These are phyloP conservation scores for Diaporthe citrichinensis DNA, from an alignment of 2,329 filamentous ascomycete species.

Conservation along the genomic window DNA sequence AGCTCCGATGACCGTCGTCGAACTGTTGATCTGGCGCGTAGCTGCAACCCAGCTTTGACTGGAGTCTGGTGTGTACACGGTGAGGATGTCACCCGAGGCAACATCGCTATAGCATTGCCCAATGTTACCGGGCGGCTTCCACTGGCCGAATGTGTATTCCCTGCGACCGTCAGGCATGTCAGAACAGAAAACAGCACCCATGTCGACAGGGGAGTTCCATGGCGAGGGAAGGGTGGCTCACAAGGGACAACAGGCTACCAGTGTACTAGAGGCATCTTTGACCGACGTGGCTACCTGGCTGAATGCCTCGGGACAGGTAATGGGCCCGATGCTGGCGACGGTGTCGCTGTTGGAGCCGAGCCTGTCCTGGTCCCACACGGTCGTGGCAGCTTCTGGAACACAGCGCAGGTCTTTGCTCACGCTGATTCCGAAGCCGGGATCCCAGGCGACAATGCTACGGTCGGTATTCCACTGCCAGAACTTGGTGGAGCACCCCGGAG, in stretches of 20 bases:
- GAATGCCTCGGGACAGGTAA: neutral
- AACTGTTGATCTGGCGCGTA: neutral
- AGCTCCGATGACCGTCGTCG: neutral
- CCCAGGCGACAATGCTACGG: neutral
- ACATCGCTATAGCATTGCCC: neutral
- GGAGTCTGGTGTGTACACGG: neutral
- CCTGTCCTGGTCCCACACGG: neutral
- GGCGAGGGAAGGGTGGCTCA: neutral
- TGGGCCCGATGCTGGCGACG: neutral
- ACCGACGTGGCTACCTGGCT: neutral
- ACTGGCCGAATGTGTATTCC: neutral
- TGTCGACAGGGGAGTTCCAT: neutral
- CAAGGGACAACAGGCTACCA: neutral
- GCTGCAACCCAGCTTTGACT: neutral
- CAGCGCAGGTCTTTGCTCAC: neutral
- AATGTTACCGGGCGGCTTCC: neutral
- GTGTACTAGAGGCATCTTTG: neutral
- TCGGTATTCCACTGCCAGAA: neutral
- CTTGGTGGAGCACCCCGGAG: neutral
- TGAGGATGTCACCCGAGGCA: neutral
- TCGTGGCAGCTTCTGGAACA: neutral
- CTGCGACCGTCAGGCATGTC: neutral
- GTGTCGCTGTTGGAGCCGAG: neutral
- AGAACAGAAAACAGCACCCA: neutral
- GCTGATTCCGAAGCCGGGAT: conserved; percentile 2